Percentiles rank a stretch among this genome's conserved stretches.
phyloP scores from a whole-genome alignment of 768 basidiomycete genomes.

The Lactarius vividus region DNA sequence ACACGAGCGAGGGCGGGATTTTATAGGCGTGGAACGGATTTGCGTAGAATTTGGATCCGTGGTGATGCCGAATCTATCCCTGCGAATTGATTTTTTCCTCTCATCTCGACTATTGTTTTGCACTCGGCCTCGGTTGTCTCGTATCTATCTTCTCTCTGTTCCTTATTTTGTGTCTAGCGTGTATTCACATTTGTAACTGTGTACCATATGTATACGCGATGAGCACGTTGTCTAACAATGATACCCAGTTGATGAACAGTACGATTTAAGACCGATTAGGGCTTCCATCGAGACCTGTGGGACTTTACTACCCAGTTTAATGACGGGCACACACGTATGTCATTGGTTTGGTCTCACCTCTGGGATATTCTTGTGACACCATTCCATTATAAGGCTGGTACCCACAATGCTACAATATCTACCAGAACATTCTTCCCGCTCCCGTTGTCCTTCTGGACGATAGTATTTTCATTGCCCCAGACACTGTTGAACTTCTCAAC shows the following conservation, averaged over 20 bases:
- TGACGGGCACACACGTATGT: conserved; percentile 62
- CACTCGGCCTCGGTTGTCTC: conserved; percentile 2
- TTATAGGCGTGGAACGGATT: conserved; percentile 21
- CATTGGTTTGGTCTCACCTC: background rate
- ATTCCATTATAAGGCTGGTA: conserved; percentile 46
- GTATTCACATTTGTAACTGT: conserved; percentile 17
- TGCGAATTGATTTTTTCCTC: conserved; percentile 20
- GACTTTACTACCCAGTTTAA: conserved; percentile 57
- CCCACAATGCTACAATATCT: conserved; percentile 49
- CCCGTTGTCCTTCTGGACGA: conserved; percentile 38
- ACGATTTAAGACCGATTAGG: conserved; percentile 52
- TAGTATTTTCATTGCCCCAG: conserved; percentile 50
- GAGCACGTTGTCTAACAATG: conserved; percentile 5
- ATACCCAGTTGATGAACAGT: background rate
- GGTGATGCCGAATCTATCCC: conserved; percentile 18
- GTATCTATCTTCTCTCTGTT: conserved; percentile 19
- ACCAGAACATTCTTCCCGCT: conserved; percentile 51
- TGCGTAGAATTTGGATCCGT: conserved; percentile 24
- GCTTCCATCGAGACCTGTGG: conserved; percentile 60
- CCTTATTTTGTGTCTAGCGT: conserved; percentile 22
- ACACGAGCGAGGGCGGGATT: conserved; percentile 36
- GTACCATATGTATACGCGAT: conserved; percentile 40
- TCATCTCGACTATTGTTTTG: conserved; percentile 19
- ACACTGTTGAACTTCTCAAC: conserved; percentile 49
- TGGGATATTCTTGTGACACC: background rate